Evolutionary conservation across 2,329 filamentous ascomycete species (phyloP), one percentile per base, ranked within the genome.

Genomic region (Pseudocercospora fuligena): DNA sequence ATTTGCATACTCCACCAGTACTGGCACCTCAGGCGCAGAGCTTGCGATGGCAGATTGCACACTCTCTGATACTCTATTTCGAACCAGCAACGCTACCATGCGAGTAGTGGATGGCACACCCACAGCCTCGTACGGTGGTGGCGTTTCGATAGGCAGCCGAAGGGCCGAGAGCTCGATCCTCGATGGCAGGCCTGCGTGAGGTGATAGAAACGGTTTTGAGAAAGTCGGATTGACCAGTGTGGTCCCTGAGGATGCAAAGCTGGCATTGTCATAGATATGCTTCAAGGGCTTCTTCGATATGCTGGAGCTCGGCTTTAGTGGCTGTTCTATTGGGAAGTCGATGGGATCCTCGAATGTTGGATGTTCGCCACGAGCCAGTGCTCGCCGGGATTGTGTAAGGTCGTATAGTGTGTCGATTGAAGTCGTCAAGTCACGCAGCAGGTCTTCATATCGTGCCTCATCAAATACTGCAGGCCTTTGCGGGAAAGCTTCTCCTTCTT

Each of bases 341-440:
- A 23, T 57, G 40, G 16, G 47, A 14, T 43, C 56, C 63, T 69
- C 68, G 61, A 78, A 77, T 19, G 68, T 74, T 2, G 78, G 78
- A 68, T 79, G 78, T 51, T 78, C 75, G 49, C 77, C 78, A 11
- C 76, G 69, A 25, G 75, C 73, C 12, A 80, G 69, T n/a, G 82
- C 80, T 67, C 84, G 81, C 21, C 90, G 83, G 14, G 90, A 90
- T 59, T 89, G 82, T 0, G 91, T 93, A 14, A 94, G 82, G 74
- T 93, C 90, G 76, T 92, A 93, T 0, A 94, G 84, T 0, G 90
- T 92, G 78, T 94, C 92, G 76, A 94, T 92, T 1, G 90, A 92
- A 5, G 88, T 87, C 16, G 90, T 93, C 69, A 94, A 82, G 73
- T 94, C 91, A 69, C 86, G 86, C 46, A 93, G 86, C 14, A 94